Conservation (phyloP, 192 early-diverging fungal species). For the Diversispora eburnea region DNA sequence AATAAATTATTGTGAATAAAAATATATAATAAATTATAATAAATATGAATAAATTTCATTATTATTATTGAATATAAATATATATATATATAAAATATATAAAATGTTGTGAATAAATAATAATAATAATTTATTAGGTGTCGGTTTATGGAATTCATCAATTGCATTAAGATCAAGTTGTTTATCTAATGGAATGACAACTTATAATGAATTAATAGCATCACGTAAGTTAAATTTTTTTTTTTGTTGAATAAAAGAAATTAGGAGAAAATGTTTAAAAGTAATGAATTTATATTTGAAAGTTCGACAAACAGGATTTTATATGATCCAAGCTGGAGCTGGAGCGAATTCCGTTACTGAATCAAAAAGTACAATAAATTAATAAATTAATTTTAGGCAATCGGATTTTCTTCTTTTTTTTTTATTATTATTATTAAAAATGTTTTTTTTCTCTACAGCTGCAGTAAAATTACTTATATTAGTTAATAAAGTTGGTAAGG, state of each 20-base stretch:
- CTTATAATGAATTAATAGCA: conserved; percentile 8
- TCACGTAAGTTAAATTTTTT: background rate
- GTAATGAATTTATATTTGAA: background rate
- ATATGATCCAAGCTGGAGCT: conserved; percentile 14
- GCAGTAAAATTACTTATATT: conserved; percentile 19
- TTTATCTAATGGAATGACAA: background rate
- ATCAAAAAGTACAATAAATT: background rate
- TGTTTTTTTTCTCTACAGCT: background rate
- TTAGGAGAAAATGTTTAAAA: background rate
- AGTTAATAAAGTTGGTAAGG: conserved; percentile 27
- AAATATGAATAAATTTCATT: too few species aligned
- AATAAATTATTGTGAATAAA: background rate
- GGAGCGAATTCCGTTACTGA: conserved; percentile 4
- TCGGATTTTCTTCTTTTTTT: background rate
- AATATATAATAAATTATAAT: too few species aligned
- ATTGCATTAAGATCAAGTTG: conserved; percentile 10
- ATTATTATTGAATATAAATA: too few species aligned
- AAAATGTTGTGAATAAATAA: background rate
- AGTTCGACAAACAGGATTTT: conserved; percentile 25
- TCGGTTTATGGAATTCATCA: conserved; percentile 23
- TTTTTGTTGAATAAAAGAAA: background rate
- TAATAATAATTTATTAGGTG: conserved; percentile 2
- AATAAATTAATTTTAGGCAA: background rate
- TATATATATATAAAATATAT: too few species aligned
- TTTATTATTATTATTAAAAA: background rate